A percentile compares a stretch with the other conserved stretches of the same genome.
Conservation (phyloP, 1,284 basidiomycete genomes). For the Leccinum glutinopallens region DNA sequence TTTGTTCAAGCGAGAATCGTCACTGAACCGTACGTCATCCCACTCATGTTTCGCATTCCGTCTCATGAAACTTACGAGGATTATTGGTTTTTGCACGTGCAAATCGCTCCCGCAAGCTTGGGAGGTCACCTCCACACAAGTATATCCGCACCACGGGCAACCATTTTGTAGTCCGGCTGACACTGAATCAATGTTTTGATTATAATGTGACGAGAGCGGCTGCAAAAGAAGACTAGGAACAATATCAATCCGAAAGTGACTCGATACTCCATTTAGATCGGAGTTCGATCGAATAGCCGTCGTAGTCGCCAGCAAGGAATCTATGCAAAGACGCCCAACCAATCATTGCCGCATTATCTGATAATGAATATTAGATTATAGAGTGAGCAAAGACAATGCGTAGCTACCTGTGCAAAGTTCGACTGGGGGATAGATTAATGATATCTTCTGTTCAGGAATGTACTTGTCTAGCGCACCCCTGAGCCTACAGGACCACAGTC, state of each 20-base stretch:
- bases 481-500: conserved; percentile 41
- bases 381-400: background rate
- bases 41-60: background rate
- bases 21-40: background rate
- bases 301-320: conserved; percentile 66
- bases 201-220: background rate
- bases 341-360: conserved; percentile 96
- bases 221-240: background rate
- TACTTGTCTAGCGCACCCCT: conserved; percentile 39
- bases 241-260: conserved; percentile 32
- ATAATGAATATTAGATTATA: conserved; percentile 2
- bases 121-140: background rate
- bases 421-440: conserved; percentile 69
- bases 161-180: background rate
- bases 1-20: no score
- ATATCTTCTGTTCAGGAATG: conserved; percentile 38
- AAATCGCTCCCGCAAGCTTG: background rate
- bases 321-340: conserved; percentile 86
- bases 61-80: background rate
- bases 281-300: conserved; percentile 62
- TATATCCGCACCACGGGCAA: background rate
- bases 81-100: background rate
- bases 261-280: conserved; percentile 74
- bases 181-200: background rate
- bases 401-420: conserved; percentile 77